Evolutionary conservation across 352 stramenopile genomes (phyloP), one percentile per base, ranked within the genome.

Genomic region (Phytophthora macrochlamydospora): DNA sequence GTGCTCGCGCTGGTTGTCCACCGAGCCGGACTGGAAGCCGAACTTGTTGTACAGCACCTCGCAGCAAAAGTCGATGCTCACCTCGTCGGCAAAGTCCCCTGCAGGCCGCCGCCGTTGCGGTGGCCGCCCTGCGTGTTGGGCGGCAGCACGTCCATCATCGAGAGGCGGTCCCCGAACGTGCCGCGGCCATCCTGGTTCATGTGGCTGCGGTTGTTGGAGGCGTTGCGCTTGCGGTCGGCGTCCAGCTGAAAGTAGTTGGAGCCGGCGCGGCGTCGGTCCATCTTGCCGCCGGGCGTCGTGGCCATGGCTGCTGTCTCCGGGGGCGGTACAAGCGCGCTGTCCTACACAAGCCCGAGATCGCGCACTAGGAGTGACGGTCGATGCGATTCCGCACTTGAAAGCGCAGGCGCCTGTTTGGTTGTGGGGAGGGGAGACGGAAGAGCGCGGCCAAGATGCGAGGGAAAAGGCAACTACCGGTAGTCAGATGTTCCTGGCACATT

Each of bases 181-280:
- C 76, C 76, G n/a, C 78, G 71, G n/a, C 59, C 61, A 48, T 89
- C 79, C 31, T 65, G 62, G 60, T 78, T 80, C 51, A 78, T 51
- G 28, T 76, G 61, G 57, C 67, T 77, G 14, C 57, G 59, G 56
- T 81, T 77, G 49, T 68, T 61, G 71, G 71, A 85, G 67, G 70
- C 73, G 70, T 88, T 89, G 67, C 86, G 82, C 76, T 91, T 90
- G 61, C 81, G 78, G 68, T 94, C 84, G 11, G 83, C 78, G 40
- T 92, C 81, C 35, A 94, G 75, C 63, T 91, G 70, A 56, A 94
- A 94, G 75, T 94, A 94, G 80, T 94, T 94, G 73, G 83, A 92
- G 62, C 81, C 78, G n/a, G 86, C 86, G 61, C 86, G 86, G 7
- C 81, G 76, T 8, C 84, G 81, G 56, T 91, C 83, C 59, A 66